These are phyloP conservation scores for Achaetomiella virescens DNA, from an alignment of 495 filamentous ascomycete species.

Conservation along the genomic window DNA sequence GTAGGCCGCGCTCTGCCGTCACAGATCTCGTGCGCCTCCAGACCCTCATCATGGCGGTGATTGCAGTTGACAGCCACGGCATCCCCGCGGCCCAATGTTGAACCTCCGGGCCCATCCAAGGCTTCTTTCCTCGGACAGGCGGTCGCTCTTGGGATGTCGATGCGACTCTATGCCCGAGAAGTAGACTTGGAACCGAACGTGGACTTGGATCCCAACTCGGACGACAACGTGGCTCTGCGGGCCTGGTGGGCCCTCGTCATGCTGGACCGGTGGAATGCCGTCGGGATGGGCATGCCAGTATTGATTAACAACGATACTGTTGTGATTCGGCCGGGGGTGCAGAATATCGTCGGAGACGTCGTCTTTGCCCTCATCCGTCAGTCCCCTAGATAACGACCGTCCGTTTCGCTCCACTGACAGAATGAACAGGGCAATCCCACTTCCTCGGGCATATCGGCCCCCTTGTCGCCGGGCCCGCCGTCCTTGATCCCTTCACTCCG, in stretches of 20 bases:
- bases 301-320: conserved; percentile 57
- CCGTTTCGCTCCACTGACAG: conserved; percentile 15
- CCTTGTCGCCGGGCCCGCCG: conserved; percentile 15
- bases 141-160: conserved; percentile 50
- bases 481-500: conserved; percentile 14
- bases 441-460: conserved; percentile 30
- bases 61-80: conserved; percentile 51
- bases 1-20: conserved; percentile 35
- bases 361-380: conserved; percentile 63
- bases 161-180: conserved; percentile 47
- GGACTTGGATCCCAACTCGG: conserved; percentile 57
- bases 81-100: conserved; percentile 27
- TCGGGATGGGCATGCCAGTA: conserved; percentile 54
- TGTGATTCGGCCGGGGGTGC: conserved; percentile 57
- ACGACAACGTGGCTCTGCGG: conserved; percentile 62
- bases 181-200: conserved; percentile 17
- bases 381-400: conserved; percentile 27
- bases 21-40: conserved; percentile 59
- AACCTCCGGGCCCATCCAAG: conserved; percentile 28
- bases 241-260: conserved; percentile 71
- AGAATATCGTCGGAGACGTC: conserved; percentile 56
- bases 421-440: conserved; percentile 31
- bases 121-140: conserved; percentile 49
- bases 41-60: conserved; percentile 53
- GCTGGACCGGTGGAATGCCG: conserved; percentile 69